Conservation (phyloP, 768 basidiomycete genomes). For the Hydnomerulius pinastri region DNA sequence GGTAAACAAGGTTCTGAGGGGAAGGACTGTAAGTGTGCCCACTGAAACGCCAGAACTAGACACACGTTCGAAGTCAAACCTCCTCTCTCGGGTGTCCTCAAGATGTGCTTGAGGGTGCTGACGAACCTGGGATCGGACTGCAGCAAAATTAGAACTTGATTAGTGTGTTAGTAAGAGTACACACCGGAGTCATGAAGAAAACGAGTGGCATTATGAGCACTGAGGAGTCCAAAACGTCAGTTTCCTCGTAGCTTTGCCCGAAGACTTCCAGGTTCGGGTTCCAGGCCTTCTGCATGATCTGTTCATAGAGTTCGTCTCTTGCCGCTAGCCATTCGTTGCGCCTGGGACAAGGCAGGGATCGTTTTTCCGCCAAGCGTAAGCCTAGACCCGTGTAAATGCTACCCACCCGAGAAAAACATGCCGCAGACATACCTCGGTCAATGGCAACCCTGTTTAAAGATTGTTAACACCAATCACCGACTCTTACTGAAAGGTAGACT, state of each 20-base stretch:
- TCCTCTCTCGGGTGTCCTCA: constrained; percentile 87
- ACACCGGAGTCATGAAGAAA: constrained; percentile 83
- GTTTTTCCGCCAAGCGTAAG: constrained; percentile 90
- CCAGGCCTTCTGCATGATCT: constrained; percentile 90
- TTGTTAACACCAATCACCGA: constrained; percentile 1
- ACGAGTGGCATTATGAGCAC: constrained; percentile 92
- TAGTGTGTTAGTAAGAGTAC: no score
- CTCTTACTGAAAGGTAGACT: not conserved
- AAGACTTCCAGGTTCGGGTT: constrained; percentile 70
- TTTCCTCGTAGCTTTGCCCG: constrained; percentile 90
- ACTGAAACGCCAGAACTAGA: not conserved
- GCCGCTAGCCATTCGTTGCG: constrained; percentile 70
- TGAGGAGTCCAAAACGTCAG: constrained; percentile 78
- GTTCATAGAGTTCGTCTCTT: constrained; percentile 87
- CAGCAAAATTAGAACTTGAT: no score
- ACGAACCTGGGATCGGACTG: constrained; percentile 89
- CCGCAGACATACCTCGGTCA: constrained; percentile 64
- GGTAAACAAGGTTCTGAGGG: constrained; percentile 77
- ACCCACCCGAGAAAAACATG: not conserved
- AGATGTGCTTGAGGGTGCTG: constrained; percentile 77
- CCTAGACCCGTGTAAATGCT: constrained; percentile 38
- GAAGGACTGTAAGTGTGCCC: constrained; percentile 3
- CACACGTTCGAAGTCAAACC: constrained; percentile 85
- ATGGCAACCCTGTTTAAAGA: constrained; percentile 78
- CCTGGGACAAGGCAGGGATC: constrained; percentile 84